Evolutionary conservation across 805 yeast genomes (phyloP).

Genomic region (Teunomyces kruisii): DNA sequence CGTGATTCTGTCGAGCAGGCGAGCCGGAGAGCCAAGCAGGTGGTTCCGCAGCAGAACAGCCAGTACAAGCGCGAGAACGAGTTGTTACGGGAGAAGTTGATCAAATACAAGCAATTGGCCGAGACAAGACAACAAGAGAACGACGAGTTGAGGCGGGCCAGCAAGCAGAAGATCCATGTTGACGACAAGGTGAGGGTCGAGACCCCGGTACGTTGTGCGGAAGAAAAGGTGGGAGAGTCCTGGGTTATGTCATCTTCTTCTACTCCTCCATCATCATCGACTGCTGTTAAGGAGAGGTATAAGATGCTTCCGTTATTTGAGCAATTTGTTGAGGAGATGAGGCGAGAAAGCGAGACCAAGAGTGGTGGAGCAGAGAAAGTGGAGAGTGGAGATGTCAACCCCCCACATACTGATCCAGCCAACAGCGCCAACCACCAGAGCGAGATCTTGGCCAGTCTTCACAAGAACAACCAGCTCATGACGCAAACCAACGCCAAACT

Average conservation of each 20-base stretch:
- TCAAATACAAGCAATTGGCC: conserved; percentile 28
- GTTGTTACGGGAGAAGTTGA: conserved; percentile 31
- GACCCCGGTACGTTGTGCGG: too few relatives aligned
- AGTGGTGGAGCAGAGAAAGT: background rate
- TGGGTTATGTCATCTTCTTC: too few relatives aligned
- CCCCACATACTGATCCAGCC: too few relatives aligned
- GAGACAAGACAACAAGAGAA: conserved; percentile 7
- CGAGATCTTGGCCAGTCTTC: conserved; percentile 1
- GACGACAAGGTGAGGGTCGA: too few relatives aligned
- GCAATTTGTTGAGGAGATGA: conserved; percentile 8
- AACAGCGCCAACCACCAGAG: background rate
- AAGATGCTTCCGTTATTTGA: conserved; percentile 8
- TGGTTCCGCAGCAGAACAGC: conserved; percentile 18
- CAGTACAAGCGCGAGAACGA: conserved; percentile 26
- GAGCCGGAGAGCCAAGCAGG: conserved; percentile 13
- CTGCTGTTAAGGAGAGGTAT: too few relatives aligned
- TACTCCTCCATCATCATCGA: too few relatives aligned
- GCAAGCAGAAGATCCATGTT: background rate
- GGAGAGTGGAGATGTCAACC: too few relatives aligned
- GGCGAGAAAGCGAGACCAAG: background rate
- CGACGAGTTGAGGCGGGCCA: conserved; percentile 4
- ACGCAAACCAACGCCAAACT: background rate
- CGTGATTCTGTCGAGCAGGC: conserved; percentile 12
- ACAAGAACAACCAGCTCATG: background rate
- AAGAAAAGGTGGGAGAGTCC: too few relatives aligned